These are phyloP conservation scores for Acanthamoeba divionensis DNA, from an alignment of 208 protist species.

Conservation along the genomic window DNA sequence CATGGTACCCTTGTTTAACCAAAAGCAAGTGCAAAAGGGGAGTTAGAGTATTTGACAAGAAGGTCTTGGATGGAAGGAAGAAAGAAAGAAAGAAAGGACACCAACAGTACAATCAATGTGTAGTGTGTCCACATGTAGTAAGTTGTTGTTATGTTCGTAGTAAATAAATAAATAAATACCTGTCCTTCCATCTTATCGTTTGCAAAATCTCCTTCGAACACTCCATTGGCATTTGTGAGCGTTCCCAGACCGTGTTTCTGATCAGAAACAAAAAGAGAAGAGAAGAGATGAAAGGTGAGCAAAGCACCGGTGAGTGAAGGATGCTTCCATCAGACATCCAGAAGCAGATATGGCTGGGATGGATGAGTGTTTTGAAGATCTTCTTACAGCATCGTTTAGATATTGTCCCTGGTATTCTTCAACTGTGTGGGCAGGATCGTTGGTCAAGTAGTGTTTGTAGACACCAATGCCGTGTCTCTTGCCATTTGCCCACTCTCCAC, in stretches of 20 bases:
- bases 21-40: too few relatives aligned
- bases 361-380: too few relatives aligned
- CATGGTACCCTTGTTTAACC: slow-evolving; percentile 44
- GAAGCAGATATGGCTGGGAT: too few relatives aligned
- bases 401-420: slow-evolving; percentile 53
- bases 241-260: slow-evolving; percentile 44
- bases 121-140: too few relatives aligned
- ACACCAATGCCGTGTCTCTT: slow-evolving; percentile 42
- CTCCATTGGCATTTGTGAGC: slow-evolving; percentile 22
- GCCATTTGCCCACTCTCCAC: slow-evolving; percentile 41
- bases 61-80: too few relatives aligned
- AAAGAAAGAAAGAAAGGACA: too few relatives aligned
- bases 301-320: too few relatives aligned
- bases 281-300: not conserved
- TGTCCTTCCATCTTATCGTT: slow-evolving; percentile 39
- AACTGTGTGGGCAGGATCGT: slow-evolving; percentile 13
- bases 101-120: too few relatives aligned
- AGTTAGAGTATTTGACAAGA: too few relatives aligned
- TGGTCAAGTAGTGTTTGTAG: slow-evolving; percentile 47
- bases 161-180: not conserved
- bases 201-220: slow-evolving; percentile 34
- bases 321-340: too few relatives aligned
- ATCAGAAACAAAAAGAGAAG: not conserved
- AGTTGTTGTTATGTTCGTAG: too few relatives aligned
- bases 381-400: not conserved